These are phyloP conservation scores for Colletotrichum tropicale DNA, from an alignment of 2,329 filamentous ascomycete genomes.

Conservation along the genomic window DNA sequence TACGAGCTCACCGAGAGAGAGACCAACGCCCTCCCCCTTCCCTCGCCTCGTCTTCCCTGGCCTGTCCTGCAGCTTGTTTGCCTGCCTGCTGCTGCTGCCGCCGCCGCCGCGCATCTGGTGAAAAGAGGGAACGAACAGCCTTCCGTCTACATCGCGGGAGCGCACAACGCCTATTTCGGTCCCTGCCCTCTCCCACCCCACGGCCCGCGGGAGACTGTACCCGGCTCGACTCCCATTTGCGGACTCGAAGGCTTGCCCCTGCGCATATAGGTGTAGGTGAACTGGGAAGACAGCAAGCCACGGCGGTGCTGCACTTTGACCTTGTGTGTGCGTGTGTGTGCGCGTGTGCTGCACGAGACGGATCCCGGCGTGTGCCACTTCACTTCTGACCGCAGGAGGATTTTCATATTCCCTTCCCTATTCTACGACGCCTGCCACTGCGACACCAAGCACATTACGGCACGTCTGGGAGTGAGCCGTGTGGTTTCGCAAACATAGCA, in stretches of 20 bases:
- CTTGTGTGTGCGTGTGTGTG: not conserved
- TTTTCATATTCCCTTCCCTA: conserved; percentile 10
- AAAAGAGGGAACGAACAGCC: conserved; percentile 5
- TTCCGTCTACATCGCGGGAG: conserved; percentile 1
- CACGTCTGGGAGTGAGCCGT: conserved; percentile 15
- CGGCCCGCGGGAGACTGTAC: not conserved
- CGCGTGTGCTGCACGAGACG: conserved; percentile 1
- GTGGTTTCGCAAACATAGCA: conserved; percentile 18
- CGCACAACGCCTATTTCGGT: conserved; percentile 1
- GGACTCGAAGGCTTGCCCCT: not conserved
- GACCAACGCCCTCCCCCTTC: not conserved
- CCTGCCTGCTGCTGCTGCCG: not conserved
- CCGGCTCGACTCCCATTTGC: conserved; percentile 3
- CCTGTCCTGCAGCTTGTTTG: not conserved
- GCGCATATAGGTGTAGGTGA: conserved; percentile 26
- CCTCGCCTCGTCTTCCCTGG: not conserved
- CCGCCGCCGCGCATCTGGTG: not conserved
- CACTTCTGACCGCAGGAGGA: conserved; percentile 8
- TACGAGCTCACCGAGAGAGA: conserved; percentile 31
- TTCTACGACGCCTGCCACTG: conserved; percentile 8
- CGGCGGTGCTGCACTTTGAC: not conserved
- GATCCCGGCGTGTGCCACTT: conserved; percentile 16
- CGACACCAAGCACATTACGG: not conserved
- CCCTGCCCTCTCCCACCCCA: not conserved
- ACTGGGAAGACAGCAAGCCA: conserved; percentile 16